Evolutionary conservation across 805 yeast species (phyloP).

Genomic region (Saccharomycopsis oosterbeekiorum): DNA sequence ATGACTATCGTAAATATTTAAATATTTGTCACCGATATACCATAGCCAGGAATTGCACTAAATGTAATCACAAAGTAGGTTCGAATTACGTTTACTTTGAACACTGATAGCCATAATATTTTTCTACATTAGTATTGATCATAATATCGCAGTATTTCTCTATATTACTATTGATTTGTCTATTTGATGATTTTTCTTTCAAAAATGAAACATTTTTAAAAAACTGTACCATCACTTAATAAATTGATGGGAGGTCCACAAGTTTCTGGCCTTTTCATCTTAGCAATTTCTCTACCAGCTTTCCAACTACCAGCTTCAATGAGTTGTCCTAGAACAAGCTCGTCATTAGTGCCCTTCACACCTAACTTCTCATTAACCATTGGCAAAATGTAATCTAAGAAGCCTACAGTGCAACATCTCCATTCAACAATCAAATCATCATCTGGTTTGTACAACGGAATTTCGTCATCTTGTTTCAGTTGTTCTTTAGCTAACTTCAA

Average conservation of each 20-base stretch:
- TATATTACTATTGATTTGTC: too few species aligned
- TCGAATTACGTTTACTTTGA: too few species aligned
- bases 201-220: slow-evolving; percentile 24
- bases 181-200: too few species aligned
- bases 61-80: too few species aligned
- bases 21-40: too few species aligned
- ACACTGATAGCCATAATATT: too few species aligned
- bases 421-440: slow-evolving; percentile 59
- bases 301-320: slow-evolving; percentile 66
- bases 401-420: slow-evolving; percentile 52
- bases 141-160: not conserved
- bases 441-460: slow-evolving; percentile 44
- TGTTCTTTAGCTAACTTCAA: slow-evolving; percentile 25
- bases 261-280: slow-evolving; percentile 34
- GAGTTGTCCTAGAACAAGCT: slow-evolving; percentile 42
- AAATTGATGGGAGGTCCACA: slow-evolving; percentile 58
- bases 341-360: slow-evolving; percentile 22
- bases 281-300: slow-evolving; percentile 54
- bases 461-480: slow-evolving; percentile 18
- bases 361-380: slow-evolving; percentile 38
- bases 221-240: slow-evolving; percentile 56
- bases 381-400: slow-evolving; percentile 44
- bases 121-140: too few species aligned
- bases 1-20: too few species aligned
- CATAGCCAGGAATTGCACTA: too few species aligned